These are phyloP conservation scores for Zygosaccharomyces lentus DNA, from an alignment of 805 yeast species.

Conservation along the genomic window DNA sequence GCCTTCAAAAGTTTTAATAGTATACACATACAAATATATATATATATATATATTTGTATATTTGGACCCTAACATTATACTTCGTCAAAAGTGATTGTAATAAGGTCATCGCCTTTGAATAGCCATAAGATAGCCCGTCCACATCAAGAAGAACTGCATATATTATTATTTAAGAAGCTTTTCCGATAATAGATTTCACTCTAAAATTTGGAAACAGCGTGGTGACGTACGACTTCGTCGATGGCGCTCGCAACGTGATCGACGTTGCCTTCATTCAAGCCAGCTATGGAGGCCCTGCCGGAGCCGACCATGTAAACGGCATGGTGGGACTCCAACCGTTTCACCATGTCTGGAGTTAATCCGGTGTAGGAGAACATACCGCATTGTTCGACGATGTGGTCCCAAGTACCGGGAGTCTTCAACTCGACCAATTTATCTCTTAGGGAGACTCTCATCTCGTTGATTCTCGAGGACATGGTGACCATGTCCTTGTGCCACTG, in stretches of 20 bases:
- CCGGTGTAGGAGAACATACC: slow-evolving; percentile 99
- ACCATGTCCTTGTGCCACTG: slow-evolving; percentile 84
- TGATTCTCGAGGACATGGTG: slow-evolving; percentile 84
- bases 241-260: slow-evolving; percentile 74
- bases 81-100: slow-evolving; percentile 1
- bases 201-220: slow-evolving; percentile 35
- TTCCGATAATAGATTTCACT: not conserved
- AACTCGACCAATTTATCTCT: slow-evolving; percentile 56
- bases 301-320: slow-evolving; percentile 76
- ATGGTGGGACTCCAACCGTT: slow-evolving; percentile 67
- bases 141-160: not conserved
- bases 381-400: slow-evolving; percentile 81
- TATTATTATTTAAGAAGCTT: too few species aligned
- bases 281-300: slow-evolving; percentile 94
- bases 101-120: not conserved
- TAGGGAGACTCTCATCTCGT: slow-evolving; percentile 68
- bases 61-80: too few species aligned
- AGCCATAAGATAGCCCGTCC: not conserved
- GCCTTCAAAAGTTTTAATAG: not conserved
- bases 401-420: slow-evolving; percentile 87
- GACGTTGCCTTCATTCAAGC: slow-evolving; percentile 76
- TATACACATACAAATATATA: too few species aligned
- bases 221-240: slow-evolving; percentile 62
- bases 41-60: not conserved
- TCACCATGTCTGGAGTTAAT: slow-evolving; percentile 68